Evolutionary conservation across 257 asterid genomes (phyloP), one percentile per base, ranked within the genome.

Genomic region (Forsythia viridissima): DNA sequence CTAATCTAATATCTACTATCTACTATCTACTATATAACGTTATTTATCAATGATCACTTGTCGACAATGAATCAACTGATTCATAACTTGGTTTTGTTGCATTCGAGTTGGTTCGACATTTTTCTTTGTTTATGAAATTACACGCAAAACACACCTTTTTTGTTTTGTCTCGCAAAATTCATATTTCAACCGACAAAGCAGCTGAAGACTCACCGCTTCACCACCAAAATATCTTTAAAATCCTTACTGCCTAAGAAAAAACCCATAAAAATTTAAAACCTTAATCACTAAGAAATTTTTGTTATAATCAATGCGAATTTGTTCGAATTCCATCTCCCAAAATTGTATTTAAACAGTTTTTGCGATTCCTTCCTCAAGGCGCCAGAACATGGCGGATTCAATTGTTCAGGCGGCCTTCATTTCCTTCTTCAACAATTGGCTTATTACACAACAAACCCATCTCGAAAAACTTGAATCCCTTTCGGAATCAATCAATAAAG

Each of bases 361-460:
- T 30, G 34, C 34, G 34, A 30, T 30, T 30, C 34, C 34, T 30
- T 30, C 34, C 34, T 30, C 52, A 13, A 42, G 13, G 15, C 69
- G 37, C 69, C 69, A 10, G 69, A 61, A 61, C 36, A 63, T 63
- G 69, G 69, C 38, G 69, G 69, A 11, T 8, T 39, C 73, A 5
- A 18, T 34, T 1, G 11, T 43, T 52, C 21, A 42, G 15, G 59
- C 76, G 21, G 18, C 77, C 72, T 84, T 81, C 81, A 18, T 76
- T 0, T 73, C 76, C 24, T 84, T 78, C 80, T 84, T 38, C 30
- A 59, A 71, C 8, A 43, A 18, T 8, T 84, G 87, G 87, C 76
- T 63, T 18, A 37, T 5, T 4, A 13, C 57, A 16, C 87, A 65
- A 7, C 42, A 81, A 57, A 39, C 36, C 8, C 43, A 65, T 44